These are phyloP conservation scores for Primulina eburnea DNA, from an alignment of 257 asterid genomes.

Conservation along the genomic window DNA sequence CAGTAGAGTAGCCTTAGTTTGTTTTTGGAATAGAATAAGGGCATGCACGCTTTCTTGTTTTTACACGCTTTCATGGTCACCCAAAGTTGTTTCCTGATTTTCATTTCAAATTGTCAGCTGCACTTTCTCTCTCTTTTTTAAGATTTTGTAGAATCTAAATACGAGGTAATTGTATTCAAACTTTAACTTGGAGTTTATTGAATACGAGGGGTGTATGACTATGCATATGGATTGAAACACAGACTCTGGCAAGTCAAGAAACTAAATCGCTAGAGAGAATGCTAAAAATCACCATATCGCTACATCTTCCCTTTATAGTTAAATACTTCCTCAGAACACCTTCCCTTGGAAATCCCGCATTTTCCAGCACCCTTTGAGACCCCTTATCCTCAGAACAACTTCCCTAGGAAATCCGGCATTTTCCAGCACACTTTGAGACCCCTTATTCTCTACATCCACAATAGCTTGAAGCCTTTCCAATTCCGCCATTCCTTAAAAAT, in stretches of 20 bases:
- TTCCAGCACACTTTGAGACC: constrained; percentile 49
- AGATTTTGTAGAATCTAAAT: too few relatives aligned
- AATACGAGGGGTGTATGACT: background rate
- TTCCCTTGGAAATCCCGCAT: constrained; percentile 44
- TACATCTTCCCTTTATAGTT: constrained; percentile 25
- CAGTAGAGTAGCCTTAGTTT: background rate
- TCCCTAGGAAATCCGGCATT: constrained; percentile 46
- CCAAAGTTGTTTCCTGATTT: too few relatives aligned
- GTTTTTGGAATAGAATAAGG: background rate
- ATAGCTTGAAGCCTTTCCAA: constrained; percentile 48
- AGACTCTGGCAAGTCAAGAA: background rate
- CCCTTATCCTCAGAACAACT: constrained; percentile 42
- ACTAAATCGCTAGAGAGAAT: constrained; percentile 25
- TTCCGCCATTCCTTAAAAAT: constrained; percentile 41
- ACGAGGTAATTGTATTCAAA: too few relatives aligned
- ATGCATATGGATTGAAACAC: background rate
- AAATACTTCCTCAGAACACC: constrained; percentile 39
- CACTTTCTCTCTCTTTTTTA: too few relatives aligned
- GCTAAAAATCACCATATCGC: constrained; percentile 38
- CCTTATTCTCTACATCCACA: constrained; percentile 40
- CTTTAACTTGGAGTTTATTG: too few relatives aligned
- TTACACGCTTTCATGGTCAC: too few relatives aligned
- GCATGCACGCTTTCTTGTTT: background rate
- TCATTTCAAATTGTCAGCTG: too few relatives aligned
- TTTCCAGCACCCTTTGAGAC: constrained; percentile 53